Percentiles rank a stretch among this genome's conserved stretches.
These are phyloP conservation scores for Lithospermum erythrorhizon DNA, from an alignment of 257 asterid species.

Conservation along the genomic window DNA sequence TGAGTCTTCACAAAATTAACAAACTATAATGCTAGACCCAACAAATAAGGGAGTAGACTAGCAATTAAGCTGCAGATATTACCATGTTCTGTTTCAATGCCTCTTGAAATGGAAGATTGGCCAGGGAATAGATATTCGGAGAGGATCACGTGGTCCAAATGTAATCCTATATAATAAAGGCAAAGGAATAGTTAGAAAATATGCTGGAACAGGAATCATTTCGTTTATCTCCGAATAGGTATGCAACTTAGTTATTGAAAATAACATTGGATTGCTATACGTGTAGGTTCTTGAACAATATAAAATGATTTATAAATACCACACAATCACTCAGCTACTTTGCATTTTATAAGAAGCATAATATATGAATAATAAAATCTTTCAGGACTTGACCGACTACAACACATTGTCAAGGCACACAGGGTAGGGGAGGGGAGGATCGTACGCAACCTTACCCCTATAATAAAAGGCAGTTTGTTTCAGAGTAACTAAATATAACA, in stretches of 20 bases:
- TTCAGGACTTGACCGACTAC: too few relatives aligned
- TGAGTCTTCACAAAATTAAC: background rate
- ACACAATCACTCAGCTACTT: too few relatives aligned
- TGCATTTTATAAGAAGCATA: too few relatives aligned
- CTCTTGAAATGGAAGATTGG: slow-evolving; percentile 28
- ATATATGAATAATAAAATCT: too few relatives aligned
- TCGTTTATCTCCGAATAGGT: background rate
- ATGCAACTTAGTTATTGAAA: background rate
- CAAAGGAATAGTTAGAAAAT: slow-evolving; percentile 5
- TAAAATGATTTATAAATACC: too few relatives aligned
- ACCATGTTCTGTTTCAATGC: slow-evolving; percentile 41
- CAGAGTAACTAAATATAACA: too few relatives aligned
- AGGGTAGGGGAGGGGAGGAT: too few relatives aligned
- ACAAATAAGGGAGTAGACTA: background rate
- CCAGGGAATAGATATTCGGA: slow-evolving; percentile 47
- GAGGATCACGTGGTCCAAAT: slow-evolving; percentile 36
- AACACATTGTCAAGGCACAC: too few relatives aligned
- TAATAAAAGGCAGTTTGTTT: too few relatives aligned
- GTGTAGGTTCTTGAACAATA: background rate
- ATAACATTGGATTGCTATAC: too few relatives aligned
- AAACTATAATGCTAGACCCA: slow-evolving; percentile 3
- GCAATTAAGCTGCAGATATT: slow-evolving; percentile 14
- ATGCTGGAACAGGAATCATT: background rate
- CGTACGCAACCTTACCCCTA: too few relatives aligned
- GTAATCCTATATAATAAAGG: slow-evolving; percentile 35